phyloP scores from a whole-genome alignment of 2,329 filamentous ascomycete species.

The Pezicula rhizophila region DNA sequence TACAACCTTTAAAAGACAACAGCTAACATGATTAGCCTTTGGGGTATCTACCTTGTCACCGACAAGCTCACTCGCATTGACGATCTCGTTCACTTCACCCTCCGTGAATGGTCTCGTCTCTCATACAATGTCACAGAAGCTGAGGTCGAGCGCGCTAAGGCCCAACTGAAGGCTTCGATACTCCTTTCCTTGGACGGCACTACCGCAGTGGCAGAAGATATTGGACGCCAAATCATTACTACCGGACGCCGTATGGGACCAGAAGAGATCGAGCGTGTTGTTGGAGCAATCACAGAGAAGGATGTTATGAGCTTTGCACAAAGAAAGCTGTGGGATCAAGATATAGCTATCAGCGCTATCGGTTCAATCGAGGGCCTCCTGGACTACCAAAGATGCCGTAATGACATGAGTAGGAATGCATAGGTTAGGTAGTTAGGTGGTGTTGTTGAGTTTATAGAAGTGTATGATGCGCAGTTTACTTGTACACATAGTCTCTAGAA shows the following conservation, averaged over 20 bases:
- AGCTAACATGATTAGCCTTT: constrained; percentile 62
- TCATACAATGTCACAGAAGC: constrained; percentile 81
- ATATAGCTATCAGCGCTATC: constrained; percentile 88
- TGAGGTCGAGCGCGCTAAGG: constrained; percentile 97
- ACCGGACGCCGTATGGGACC: constrained; percentile 88
- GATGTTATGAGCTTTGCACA: constrained; percentile 96
- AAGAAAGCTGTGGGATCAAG: constrained; percentile 95
- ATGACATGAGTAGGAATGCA: constrained; percentile 78
- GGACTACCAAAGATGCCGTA: too few species aligned
- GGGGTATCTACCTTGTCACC: constrained; percentile 98
- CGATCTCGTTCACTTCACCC: constrained; percentile 95
- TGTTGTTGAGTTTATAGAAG: constrained; percentile 19
- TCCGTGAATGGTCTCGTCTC: constrained; percentile 96
- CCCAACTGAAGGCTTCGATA: constrained; percentile 97
- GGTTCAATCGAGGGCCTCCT: constrained; percentile 84
- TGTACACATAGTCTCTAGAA: constrained; percentile 26
- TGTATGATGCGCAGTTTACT: constrained; percentile 27
- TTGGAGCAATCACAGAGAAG: constrained; percentile 86
- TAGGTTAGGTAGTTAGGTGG: constrained; percentile 16
- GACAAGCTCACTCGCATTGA: constrained; percentile 84
- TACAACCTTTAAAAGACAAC: constrained; percentile 11
- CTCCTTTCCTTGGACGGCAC: constrained; percentile 96
- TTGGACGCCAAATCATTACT: constrained; percentile 96
- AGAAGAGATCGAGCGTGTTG: constrained; percentile 88
- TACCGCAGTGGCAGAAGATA: constrained; percentile 94